A percentile compares a stretch with the other conserved stretches of the same genome.
Conservation (phyloP, 1,139 yeast genomes). For the Geotrichum candidum region DNA sequence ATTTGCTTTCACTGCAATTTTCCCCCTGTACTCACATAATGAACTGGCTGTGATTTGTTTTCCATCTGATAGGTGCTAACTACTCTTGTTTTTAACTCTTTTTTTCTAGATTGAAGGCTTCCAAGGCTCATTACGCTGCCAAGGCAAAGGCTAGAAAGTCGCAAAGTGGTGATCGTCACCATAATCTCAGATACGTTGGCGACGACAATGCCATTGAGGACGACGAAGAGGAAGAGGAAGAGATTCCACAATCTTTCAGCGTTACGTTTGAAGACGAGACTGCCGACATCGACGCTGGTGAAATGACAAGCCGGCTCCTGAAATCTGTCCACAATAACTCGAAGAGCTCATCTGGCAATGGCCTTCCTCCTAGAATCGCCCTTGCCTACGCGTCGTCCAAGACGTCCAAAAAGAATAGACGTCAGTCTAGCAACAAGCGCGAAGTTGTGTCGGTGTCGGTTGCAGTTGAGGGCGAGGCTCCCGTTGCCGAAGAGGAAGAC, state of each 20-base stretch:
- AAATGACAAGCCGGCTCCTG: slow-evolving; percentile 14
- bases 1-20: background rate
- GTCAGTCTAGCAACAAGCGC: slow-evolving; percentile 11
- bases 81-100: background rate
- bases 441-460: background rate
- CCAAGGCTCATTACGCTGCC: slow-evolving; percentile 1
- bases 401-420: slow-evolving; percentile 3
- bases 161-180: slow-evolving; percentile 9
- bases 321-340: background rate
- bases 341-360: slow-evolving; percentile 1
- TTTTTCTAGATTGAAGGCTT: slow-evolving; percentile 1
- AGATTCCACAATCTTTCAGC: background rate
- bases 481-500: slow-evolving; percentile 31
- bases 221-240: slow-evolving; percentile 9
- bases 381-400: slow-evolving; percentile 15
- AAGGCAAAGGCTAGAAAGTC: slow-evolving; percentile 1
- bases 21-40: background rate
- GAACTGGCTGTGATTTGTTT: background rate
- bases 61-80: background rate
- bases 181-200: slow-evolving; percentile 4
- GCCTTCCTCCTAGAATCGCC: slow-evolving; percentile 15
- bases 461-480: background rate
- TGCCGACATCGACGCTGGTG: slow-evolving; percentile 14
- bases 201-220: slow-evolving; percentile 10
- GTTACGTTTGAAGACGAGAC: slow-evolving; percentile 13